A percentile compares a stretch with the other conserved stretches of the same genome.
These are phyloP conservation scores for Zoysia matrella DNA, from an alignment of 202 grass and related monocot genomes.

Conservation along the genomic window DNA sequence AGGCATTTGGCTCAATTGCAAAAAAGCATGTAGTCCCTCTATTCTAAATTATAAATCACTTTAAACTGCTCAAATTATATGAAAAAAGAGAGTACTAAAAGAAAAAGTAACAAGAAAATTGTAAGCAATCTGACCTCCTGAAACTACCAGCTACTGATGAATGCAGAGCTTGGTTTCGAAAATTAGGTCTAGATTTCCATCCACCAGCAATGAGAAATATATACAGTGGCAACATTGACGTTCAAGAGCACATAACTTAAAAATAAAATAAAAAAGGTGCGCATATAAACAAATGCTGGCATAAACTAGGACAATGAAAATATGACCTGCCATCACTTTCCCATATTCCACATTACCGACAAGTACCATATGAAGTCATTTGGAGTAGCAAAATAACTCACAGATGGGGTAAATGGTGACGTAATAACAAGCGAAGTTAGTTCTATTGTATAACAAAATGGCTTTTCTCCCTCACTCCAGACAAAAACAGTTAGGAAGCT, in stretches of 20 bases:
- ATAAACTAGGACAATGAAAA: not conserved
- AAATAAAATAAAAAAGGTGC: not conserved
- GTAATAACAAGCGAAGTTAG: slow-evolving; percentile 64
- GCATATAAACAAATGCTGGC: not conserved
- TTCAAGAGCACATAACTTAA: no score
- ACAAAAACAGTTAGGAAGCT: slow-evolving; percentile 49
- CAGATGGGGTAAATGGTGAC: slow-evolving; percentile 27
- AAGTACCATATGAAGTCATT: slow-evolving; percentile 51
- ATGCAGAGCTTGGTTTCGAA: no score
- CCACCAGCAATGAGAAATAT: not conserved
- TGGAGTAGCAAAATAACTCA: slow-evolving; percentile 51
- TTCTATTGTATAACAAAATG: slow-evolving; percentile 68
- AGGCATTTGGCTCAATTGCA: no score
- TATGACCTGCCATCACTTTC: slow-evolving; percentile 32
- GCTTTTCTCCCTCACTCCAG: slow-evolving; percentile 43
- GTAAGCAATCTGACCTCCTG: no score
- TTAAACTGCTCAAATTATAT: no score
- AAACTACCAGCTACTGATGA: no score
- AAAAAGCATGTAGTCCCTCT: no score
- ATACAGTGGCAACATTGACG: not conserved
- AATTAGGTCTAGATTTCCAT: not conserved
- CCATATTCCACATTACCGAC: slow-evolving; percentile 43
- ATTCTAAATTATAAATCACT: no score
- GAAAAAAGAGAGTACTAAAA: no score
- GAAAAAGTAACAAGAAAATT: no score